Percentiles rank a stretch among this genome's conserved stretches.
Evolutionary conservation across 148 eudicot genomes (phyloP).

Genomic region (Vaccinium darrowii): DNA sequence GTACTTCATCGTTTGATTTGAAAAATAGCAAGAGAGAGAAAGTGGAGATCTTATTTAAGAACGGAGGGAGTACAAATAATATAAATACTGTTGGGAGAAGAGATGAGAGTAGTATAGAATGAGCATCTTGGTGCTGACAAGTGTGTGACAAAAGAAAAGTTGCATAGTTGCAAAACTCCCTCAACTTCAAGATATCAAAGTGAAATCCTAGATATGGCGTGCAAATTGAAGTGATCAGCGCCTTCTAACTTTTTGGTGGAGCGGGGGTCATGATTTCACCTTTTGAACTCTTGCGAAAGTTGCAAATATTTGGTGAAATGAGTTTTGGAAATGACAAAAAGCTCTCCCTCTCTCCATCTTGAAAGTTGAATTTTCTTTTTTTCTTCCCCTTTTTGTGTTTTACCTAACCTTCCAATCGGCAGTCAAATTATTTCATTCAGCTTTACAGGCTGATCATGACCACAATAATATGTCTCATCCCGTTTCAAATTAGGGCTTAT

Average conservation of each 20-base stretch:
- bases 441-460: not conserved
- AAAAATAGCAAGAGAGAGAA: too few species aligned
- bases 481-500: not conserved
- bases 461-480: not conserved
- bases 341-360: not conserved
- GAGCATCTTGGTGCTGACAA: not conserved
- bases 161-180: not conserved
- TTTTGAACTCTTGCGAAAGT: not conserved
- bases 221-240: not conserved
- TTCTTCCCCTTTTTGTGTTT: not conserved
- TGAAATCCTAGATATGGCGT: not conserved
- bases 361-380: not conserved
- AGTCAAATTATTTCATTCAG: not conserved
- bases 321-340: not conserved
- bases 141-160: not conserved
- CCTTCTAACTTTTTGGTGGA: conserved; percentile 4
- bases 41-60: too few species aligned
- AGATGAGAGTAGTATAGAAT: not conserved
- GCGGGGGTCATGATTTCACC: not conserved
- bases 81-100: not conserved
- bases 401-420: not conserved
- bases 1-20: too few species aligned
- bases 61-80: too few species aligned
- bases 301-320: not conserved
- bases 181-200: not conserved